A percentile compares a stretch with the other conserved stretches of the same genome.
phyloP scores from a whole-genome alignment of 202 grass and related monocot genomes.

The Carex arenaria region DNA sequence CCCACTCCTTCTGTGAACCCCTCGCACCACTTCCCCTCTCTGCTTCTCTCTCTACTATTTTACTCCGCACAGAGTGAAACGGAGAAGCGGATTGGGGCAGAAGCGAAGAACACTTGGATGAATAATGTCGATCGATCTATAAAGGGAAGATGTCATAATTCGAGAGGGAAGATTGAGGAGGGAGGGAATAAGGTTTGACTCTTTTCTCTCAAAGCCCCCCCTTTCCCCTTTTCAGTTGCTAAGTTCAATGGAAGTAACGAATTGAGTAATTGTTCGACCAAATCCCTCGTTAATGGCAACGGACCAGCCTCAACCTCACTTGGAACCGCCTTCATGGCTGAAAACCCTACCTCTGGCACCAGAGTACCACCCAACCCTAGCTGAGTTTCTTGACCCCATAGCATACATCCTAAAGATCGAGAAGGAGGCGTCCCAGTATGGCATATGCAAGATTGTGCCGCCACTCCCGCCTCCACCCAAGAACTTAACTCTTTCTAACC shows the following conservation, averaged over 20 bases:
- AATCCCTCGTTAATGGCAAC: constrained; percentile 23
- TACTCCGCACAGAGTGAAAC: constrained; percentile 5
- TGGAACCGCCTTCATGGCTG: constrained; percentile 69
- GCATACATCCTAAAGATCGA: constrained; percentile 98
- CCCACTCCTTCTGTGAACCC: constrained; percentile 11
- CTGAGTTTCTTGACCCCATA: constrained; percentile 87
- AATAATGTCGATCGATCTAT: constrained; percentile 11
- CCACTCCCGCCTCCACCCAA: constrained; percentile 57
- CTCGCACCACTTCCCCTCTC: constrained; percentile 24
- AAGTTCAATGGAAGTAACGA: constrained; percentile 13
- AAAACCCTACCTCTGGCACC: constrained; percentile 77
- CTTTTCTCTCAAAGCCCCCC: neutral
- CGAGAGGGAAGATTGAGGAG: neutral
- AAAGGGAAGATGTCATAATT: neutral
- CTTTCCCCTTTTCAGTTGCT: neutral
- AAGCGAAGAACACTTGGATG: neutral
- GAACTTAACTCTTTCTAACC: constrained; percentile 55
- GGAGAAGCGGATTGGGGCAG: neutral
- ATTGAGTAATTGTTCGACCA: neutral
- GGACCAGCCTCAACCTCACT: constrained; percentile 27
- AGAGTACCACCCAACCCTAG: constrained; percentile 67
- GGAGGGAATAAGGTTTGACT: neutral
- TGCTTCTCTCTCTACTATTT: constrained; percentile 13
- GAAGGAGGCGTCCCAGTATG: constrained; percentile 77
- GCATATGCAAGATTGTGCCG: constrained; percentile 99